Evolutionary conservation across 176 grass and related monocot genomes (phyloP), one percentile per base, ranked within the genome.

Genomic region (Carex myosuroides): DNA sequence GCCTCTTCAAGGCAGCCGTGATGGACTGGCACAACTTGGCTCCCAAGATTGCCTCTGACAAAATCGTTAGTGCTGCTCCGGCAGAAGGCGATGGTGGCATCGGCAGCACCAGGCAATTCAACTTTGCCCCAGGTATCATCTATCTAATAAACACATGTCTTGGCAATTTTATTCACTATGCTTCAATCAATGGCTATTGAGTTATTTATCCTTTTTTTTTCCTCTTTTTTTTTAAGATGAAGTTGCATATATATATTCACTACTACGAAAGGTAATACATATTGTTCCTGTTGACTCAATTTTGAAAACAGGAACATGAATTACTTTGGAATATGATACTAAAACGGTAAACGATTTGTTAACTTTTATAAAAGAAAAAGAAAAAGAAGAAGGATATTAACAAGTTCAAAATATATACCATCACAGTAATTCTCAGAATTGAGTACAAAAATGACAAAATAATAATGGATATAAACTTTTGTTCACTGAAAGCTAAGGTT

Each of bases 11-110:
- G 3, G 92, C 92, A 17, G 88, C 83, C 14, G 29, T 90, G 29
- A 29, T 94, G 65, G 92, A 97, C 85, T 97, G 94, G 92, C 92
- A 97, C 88, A 89, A 56, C 32, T 87, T 94, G 1, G 90, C 80
- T 2, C 92, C 92, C 53, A 94, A 97, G 88, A 20, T 88, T 73
- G 59, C 55, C 30, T 17, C 94, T 6, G 21, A 90, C 12, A 85
- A 92, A 39, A 73, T 97, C 21, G 53, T 83, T 59, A 92, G 92
- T 69, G 88, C 86, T 37, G 54, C 82, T 37, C 64, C 85, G 2
- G 30, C 90, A 0, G 85, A 92, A 13, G 92, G 92, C 12, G 83
- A 89, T 0, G 90, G 91, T 63, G 55, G 16, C 14, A 70, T 87
- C 6, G 90, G 94, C 26, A 88, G 86, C 68, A 56, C 90, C 44